Evolutionary conservation across 2,329 filamentous ascomycete species (phyloP).

Genomic region (Fusarium sublunatum): DNA sequence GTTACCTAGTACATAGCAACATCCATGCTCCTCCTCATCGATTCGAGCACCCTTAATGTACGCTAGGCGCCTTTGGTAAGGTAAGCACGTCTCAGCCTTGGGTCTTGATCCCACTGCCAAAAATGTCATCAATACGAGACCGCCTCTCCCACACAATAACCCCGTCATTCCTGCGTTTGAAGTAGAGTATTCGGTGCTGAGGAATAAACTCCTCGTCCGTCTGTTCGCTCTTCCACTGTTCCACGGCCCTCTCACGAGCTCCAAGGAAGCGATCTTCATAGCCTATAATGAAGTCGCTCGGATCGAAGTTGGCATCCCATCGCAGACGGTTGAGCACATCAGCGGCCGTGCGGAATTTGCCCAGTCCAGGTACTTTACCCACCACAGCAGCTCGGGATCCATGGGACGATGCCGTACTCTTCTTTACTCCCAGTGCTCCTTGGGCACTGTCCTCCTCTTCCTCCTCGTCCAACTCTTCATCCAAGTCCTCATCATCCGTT

Average conservation of each 20-base stretch:
- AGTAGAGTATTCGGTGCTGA: slow-evolving; percentile 72
- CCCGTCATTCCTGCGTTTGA: slow-evolving; percentile 64
- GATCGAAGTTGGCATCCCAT: slow-evolving; percentile 67
- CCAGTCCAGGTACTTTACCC: slow-evolving; percentile 48
- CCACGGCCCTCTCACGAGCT: slow-evolving; percentile 63
- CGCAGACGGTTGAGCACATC: slow-evolving; percentile 70
- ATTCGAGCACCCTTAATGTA: slow-evolving; percentile 18
- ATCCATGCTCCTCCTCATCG: slow-evolving; percentile 9
- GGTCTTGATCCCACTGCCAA: slow-evolving; percentile 61
- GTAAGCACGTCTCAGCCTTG: slow-evolving; percentile 15
- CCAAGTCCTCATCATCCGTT: slow-evolving; percentile 54
- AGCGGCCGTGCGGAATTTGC: slow-evolving; percentile 66
- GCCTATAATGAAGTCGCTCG: slow-evolving; percentile 65
- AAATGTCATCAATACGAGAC: slow-evolving; percentile 64
- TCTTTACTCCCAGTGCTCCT: slow-evolving; percentile 14
- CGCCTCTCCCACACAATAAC: slow-evolving; percentile 67
- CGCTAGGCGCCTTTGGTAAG: slow-evolving; percentile 12
- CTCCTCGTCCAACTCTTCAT: slow-evolving; percentile 56
- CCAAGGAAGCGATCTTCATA: slow-evolving; percentile 71
- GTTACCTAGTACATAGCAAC: not conserved
- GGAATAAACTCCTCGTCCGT: slow-evolving; percentile 76
- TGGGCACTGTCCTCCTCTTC: slow-evolving; percentile 42
- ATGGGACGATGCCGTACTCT: slow-evolving; percentile 7
- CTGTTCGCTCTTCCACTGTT: slow-evolving; percentile 69
- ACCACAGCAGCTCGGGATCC: slow-evolving; percentile 31